A percentile compares a stretch with the other conserved stretches of the same genome.
Conservation (phyloP, 305 asterid species). For the Rubia tinctorum region DNA sequence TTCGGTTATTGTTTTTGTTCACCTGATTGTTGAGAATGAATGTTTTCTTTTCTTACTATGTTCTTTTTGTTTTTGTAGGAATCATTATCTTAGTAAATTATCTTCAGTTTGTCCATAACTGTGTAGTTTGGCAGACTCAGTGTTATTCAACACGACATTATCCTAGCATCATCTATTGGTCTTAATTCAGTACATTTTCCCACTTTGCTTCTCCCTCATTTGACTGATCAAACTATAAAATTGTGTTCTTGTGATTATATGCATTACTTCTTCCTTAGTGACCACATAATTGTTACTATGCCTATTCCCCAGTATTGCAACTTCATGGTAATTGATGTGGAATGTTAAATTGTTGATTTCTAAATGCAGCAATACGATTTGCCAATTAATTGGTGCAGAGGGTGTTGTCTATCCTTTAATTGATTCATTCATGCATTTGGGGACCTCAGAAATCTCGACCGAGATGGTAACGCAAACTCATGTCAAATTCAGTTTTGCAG, state of each 20-base stretch:
- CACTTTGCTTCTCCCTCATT: background rate
- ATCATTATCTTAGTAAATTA: background rate
- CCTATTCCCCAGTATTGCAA: background rate
- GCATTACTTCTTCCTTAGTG: too few species aligned
- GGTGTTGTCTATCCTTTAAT: slow-evolving; percentile 57
- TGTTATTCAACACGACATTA: background rate
- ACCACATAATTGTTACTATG: background rate
- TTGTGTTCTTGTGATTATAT: background rate
- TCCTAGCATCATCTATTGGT: background rate
- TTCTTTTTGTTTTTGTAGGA: background rate
- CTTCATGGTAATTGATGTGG: slow-evolving; percentile 11
- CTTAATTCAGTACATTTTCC: background rate
- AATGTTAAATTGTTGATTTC: slow-evolving; percentile 25
- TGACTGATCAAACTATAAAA: background rate
- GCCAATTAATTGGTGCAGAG: slow-evolving; percentile 70
- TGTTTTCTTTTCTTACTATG: too few species aligned
- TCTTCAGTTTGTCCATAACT: background rate
- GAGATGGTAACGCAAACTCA: slow-evolving; percentile 45
- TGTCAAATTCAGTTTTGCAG: background rate
- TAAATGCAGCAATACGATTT: slow-evolving; percentile 60
- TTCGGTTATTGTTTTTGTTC: background rate
- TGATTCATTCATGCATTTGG: slow-evolving; percentile 49
- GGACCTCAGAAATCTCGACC: slow-evolving; percentile 33
- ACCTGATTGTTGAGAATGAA: too few species aligned
- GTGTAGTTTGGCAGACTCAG: background rate